phyloP scores from a whole-genome alignment of 2,329 filamentous ascomycete species.

The Penicillium vulpinum region DNA sequence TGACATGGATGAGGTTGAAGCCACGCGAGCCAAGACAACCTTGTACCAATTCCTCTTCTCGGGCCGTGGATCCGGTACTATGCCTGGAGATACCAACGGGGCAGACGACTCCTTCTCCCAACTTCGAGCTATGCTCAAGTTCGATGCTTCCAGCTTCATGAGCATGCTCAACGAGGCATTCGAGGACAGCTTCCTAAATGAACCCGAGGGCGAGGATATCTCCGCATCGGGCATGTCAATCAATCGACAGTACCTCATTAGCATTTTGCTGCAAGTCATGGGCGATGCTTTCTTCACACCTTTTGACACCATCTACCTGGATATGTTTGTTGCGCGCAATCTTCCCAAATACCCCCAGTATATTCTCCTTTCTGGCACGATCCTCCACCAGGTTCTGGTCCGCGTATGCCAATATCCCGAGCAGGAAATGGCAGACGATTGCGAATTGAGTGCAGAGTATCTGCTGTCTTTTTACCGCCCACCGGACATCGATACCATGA shows the following conservation, averaged over 20 bases:
- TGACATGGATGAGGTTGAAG: constrained; percentile 68
- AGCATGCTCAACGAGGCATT: constrained; percentile 97
- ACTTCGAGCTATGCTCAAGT: constrained; percentile 78
- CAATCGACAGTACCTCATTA: constrained; percentile 88
- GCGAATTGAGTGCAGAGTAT: constrained; percentile 95
- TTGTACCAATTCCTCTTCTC: constrained; percentile 94
- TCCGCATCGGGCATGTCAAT: constrained; percentile 60
- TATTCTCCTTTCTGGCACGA: constrained; percentile 82
- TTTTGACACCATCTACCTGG: constrained; percentile 86
- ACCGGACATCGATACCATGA: constrained; percentile 71
- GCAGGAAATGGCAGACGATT: constrained; percentile 80
- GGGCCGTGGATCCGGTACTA: constrained; percentile 54
- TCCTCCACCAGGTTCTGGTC: constrained; percentile 75
- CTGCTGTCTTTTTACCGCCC: constrained; percentile 91
- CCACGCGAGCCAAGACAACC: constrained; percentile 76
- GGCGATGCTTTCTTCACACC: constrained; percentile 66
- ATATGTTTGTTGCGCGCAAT: constrained; percentile 98
- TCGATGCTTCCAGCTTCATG: constrained; percentile 88
- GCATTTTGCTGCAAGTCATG: constrained; percentile 90
- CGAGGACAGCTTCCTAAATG: constrained; percentile 90
- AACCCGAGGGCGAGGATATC: constrained; percentile 66
- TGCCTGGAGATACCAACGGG: constrained; percentile 43
- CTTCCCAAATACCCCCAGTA: constrained; percentile 96
- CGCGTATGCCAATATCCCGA: constrained; percentile 84
- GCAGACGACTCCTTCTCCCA: constrained; percentile 83